Evolutionary conservation across 352 stramenopile genomes (phyloP).

Genomic region (Phytopythium mirpurense): DNA sequence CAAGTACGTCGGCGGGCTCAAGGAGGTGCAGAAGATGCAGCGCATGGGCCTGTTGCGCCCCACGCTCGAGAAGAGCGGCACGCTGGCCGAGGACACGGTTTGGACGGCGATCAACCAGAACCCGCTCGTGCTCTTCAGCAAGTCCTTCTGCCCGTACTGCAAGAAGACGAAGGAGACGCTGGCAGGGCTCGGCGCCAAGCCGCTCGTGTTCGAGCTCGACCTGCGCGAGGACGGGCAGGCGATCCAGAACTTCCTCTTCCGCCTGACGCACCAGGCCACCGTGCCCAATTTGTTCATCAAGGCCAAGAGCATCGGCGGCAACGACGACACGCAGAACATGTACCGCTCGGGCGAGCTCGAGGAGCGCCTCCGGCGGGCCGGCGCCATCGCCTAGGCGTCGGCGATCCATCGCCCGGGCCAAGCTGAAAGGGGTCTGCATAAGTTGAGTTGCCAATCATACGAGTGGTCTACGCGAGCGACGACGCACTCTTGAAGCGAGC

Average conservation of each 20-base stretch:
- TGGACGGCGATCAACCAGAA: constrained; percentile 68
- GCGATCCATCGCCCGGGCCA: no score
- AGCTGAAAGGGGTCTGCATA: no score
- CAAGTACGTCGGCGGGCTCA: constrained; percentile 91
- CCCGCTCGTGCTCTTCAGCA: constrained; percentile 77
- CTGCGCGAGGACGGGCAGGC: constrained; percentile 80
- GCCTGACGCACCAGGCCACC: constrained; percentile 92
- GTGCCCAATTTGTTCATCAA: constrained; percentile 99
- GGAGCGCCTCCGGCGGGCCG: constrained; percentile 77
- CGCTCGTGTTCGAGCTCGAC: constrained; percentile 75
- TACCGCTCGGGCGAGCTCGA: constrained; percentile 85
- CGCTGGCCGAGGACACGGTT: constrained; percentile 66
- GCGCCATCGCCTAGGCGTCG: constrained; percentile 34
- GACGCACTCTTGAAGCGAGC: no score
- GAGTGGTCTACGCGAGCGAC: no score
- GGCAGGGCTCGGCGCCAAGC: constrained; percentile 46
- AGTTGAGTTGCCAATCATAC: no score
- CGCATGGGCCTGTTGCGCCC: constrained; percentile 74
- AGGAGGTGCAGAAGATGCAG: constrained; percentile 88
- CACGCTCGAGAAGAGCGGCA: constrained; percentile 79
- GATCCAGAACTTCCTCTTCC: constrained; percentile 90
- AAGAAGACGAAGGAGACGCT: constrained; percentile 81
- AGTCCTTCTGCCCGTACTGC: constrained; percentile 85
- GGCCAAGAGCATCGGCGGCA: constrained; percentile 92
- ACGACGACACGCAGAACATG: constrained; percentile 91